phyloP scores from a whole-genome alignment of 441 rosid genomes.

The Populus hybrid region DNA sequence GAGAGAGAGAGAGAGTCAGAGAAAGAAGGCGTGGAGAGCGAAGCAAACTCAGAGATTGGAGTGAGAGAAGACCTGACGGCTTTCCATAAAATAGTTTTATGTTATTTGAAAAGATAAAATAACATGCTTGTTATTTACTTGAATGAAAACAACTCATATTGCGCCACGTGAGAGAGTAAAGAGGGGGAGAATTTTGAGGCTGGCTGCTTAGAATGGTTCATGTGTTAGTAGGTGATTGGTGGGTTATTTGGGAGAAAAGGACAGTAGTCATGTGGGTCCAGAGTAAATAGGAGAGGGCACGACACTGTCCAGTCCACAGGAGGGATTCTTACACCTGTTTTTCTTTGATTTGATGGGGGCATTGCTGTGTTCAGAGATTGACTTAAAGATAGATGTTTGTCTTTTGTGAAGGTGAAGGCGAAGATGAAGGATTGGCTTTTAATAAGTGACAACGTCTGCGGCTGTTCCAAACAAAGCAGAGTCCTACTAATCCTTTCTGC shows the following conservation, averaged over 20 bases:
- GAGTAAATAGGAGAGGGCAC: too few species aligned
- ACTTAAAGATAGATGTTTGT: too few species aligned
- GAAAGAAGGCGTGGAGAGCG: not conserved
- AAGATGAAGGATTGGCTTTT: too few species aligned
- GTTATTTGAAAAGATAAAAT: conserved; percentile 1
- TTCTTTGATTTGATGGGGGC: too few species aligned
- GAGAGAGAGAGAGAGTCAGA: not conserved
- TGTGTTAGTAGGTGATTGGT: conserved; percentile 12
- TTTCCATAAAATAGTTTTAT: conserved; percentile 18
- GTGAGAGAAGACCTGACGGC: not conserved
- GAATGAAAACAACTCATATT: conserved; percentile 13
- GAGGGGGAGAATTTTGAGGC: too few species aligned
- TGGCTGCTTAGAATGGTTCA: not conserved
- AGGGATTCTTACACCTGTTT: too few species aligned
- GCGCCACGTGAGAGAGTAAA: conserved; percentile 1
- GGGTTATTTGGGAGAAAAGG: not conserved
- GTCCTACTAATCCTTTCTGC: too few species aligned
- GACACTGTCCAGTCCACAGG: too few species aligned
- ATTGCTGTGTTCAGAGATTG: too few species aligned
- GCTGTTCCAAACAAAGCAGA: too few species aligned
- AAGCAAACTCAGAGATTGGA: conserved; percentile 9
- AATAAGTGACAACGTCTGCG: too few species aligned
- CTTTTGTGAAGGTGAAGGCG: too few species aligned
- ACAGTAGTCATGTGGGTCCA: not conserved
- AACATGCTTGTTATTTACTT: not conserved